Percentiles rank a stretch among this genome's conserved stretches.
These are phyloP conservation scores for Pichia membranifaciens DNA, from an alignment of 805 yeast species.

Conservation along the genomic window DNA sequence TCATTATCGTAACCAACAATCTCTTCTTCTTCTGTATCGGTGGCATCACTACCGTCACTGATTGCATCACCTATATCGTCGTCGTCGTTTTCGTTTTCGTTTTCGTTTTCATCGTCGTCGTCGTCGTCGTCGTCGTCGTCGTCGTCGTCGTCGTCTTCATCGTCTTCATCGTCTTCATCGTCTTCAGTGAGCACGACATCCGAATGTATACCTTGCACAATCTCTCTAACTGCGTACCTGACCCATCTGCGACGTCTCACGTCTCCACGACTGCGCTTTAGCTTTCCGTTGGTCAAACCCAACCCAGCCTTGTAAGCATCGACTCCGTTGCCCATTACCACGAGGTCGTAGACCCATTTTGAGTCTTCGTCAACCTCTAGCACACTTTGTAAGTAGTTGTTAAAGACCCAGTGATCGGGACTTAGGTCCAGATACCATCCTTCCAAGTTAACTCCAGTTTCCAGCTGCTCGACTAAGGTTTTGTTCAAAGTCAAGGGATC, in stretches of 20 bases:
- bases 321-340: conserved; percentile 16
- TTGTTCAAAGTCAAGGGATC: conserved; percentile 8
- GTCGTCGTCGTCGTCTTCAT: conserved; percentile 1
- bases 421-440: conserved; percentile 66
- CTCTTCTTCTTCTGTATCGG: too few species aligned
- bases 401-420: conserved; percentile 58
- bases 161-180: not conserved
- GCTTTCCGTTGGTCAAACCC: conserved; percentile 14
- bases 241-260: conserved; percentile 68
- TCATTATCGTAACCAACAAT: not conserved
- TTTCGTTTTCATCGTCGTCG: not conserved
- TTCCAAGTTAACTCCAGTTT: conserved; percentile 17
- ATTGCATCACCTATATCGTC: conserved; percentile 39
- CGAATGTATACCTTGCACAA: conserved; percentile 10
- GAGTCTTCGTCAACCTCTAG: conserved; percentile 64
- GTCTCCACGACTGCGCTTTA: conserved; percentile 31
- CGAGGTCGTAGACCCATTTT: conserved; percentile 78
- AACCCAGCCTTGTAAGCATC: conserved; percentile 23
- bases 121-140: not conserved
- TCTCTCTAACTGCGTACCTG: conserved; percentile 34
- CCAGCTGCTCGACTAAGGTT: conserved; percentile 11
- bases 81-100: not conserved
- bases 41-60: too few species aligned
- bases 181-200: conserved; percentile 1
- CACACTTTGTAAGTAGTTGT: conserved; percentile 42